Evolutionary conservation across 495 filamentous ascomycete species (phyloP).

Genomic region (Penicillium subrubescens): DNA sequence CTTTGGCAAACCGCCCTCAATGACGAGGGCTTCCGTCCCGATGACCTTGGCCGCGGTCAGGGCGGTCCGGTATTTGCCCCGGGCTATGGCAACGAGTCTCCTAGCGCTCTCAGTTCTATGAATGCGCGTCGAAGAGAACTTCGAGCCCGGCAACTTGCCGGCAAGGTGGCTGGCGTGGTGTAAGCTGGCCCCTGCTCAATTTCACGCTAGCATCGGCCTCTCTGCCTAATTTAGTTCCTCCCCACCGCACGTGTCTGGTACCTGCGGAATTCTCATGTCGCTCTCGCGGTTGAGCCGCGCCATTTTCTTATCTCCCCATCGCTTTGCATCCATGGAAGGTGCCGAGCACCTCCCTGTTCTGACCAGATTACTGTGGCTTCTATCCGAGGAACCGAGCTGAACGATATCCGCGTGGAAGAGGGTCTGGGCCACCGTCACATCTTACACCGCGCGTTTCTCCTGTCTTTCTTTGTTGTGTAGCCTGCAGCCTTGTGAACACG

Average conservation of each 20-base stretch:
- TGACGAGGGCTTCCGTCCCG: constrained; percentile 70
- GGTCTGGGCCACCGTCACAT: background rate
- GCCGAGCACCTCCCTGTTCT: background rate
- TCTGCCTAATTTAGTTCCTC: background rate
- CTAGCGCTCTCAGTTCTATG: constrained; percentile 19
- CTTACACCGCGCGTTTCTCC: background rate
- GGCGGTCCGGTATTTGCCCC: constrained; percentile 31
- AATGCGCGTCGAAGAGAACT: constrained; percentile 21
- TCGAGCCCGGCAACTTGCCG: constrained; percentile 19
- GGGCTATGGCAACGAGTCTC: constrained; percentile 38
- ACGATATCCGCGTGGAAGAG: constrained; percentile 14
- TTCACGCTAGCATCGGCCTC: background rate
- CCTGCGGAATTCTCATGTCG: constrained; percentile 3
- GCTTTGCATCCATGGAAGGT: background rate
- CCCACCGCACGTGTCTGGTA: constrained; percentile 11
- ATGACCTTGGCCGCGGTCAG: constrained; percentile 35
- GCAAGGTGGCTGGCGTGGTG: constrained; percentile 8
- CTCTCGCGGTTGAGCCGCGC: background rate
- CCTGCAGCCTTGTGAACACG: background rate
- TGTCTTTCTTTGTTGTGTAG: background rate
- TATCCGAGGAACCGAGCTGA: background rate
- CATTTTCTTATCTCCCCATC: background rate
- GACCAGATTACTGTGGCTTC: background rate
- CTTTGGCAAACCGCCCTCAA: constrained; percentile 68
- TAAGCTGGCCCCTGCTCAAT: background rate